phyloP scores from a whole-genome alignment of 495 filamentous ascomycete species.

The Xylaria acuta region DNA sequence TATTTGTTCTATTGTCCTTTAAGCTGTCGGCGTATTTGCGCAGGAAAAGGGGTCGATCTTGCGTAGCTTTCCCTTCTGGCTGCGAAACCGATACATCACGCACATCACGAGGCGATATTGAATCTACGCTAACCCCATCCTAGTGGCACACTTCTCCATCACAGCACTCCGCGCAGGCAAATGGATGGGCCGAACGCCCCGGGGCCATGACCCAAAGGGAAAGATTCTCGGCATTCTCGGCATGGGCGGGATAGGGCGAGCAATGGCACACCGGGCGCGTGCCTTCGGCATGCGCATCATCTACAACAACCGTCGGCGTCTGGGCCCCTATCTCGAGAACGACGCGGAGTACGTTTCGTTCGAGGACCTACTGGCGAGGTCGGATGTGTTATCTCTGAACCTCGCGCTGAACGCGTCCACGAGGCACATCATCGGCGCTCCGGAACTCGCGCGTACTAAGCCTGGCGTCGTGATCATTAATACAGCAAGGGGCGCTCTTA shows the following conservation, averaged over 20 bases:
- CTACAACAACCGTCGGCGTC: constrained; percentile 71
- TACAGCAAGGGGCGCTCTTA: constrained; percentile 74
- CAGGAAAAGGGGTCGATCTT: background rate
- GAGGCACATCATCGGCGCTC: constrained; percentile 68
- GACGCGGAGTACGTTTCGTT: constrained; percentile 66
- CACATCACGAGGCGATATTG: background rate
- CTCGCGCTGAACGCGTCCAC: constrained; percentile 70
- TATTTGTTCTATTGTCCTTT: background rate
- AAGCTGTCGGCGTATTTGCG: background rate
- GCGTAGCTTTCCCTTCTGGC: background rate
- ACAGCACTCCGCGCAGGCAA: constrained; percentile 65
- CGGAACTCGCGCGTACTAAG: constrained; percentile 74
- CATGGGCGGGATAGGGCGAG: constrained; percentile 84
- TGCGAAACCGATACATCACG: background rate
- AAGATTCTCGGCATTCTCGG: constrained; percentile 82
- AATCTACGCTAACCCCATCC: background rate
- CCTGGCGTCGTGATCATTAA: constrained; percentile 74
- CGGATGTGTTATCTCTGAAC: constrained; percentile 73
- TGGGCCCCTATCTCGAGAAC: constrained; percentile 54
- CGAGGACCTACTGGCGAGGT: constrained; percentile 66
- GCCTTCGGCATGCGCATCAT: constrained; percentile 74
- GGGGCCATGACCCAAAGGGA: constrained; percentile 72
- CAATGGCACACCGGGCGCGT: constrained; percentile 56
- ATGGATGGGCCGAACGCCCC: constrained; percentile 53
- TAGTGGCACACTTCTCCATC: constrained; percentile 63